Base-by-base conservation (phyloP, 73 alveolate species). In the Symbiodinium pilosum region DNA sequence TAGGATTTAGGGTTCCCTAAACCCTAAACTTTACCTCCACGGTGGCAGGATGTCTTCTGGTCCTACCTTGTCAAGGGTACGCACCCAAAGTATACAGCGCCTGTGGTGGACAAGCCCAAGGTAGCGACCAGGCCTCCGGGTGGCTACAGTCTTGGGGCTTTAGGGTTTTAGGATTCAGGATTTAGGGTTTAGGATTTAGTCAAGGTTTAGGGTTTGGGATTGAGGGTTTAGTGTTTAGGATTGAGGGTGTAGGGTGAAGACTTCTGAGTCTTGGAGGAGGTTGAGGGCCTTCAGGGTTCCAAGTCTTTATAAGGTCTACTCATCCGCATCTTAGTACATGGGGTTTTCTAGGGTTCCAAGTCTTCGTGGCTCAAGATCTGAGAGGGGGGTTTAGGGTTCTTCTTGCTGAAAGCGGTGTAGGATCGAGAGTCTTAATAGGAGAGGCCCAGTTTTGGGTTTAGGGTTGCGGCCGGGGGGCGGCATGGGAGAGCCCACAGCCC, bases 21-120 rank as follows among this genome's bases (percentile, higher is more conserved):
- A 47, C 64, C 64, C 64, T 47, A 47, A 47, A 47, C 64, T 16
- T 16, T 47, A 47, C 8, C 8, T n/a, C 77, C 32, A 30, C 41
- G 93, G 18, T 18, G 75, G 5, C 47, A 84, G 94, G 99, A 93
- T 44, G 93, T 84, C 73, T 84, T 41, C 84, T 94, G 99, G 99
- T 94, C 99, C 26, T 94, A 84, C 88, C 42, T 84, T 56, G 99
- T 94, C 87, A 54, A 73, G 81, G 99, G 99, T 43, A 84, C 94
- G 16, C 99, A 94, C 73, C 99, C 99, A 44, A 83, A 94, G 83
- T 94, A 94, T 91, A 84, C 51, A 12, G 94, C 99, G 34, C 99
- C 99, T 14, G 94, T 93, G 43, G 98, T 81, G 42, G 98, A 93
- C 44, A 93, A 93, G 92, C 92, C 98, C 41, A 73, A 81, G 59